Percentiles rank a stretch among this genome's conserved stretches.
phyloP scores from a whole-genome alignment of 208 protist species.

The Leptomonas pyrrhocoris region DNA sequence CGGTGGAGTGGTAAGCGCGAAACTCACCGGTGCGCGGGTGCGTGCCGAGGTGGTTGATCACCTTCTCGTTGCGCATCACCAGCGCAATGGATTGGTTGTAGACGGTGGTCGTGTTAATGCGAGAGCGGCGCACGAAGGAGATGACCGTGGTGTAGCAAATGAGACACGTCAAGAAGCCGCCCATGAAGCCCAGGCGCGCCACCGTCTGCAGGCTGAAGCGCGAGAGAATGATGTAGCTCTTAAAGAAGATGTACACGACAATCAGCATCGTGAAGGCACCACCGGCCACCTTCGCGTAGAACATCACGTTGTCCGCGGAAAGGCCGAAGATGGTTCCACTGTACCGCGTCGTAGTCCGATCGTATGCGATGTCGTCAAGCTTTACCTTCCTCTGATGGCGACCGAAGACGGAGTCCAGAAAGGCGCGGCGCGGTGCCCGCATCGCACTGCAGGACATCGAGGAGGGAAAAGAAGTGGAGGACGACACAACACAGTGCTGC shows the following conservation, averaged over 20 bases:
- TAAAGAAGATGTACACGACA: slow-evolving; percentile 75
- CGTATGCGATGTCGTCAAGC: slow-evolving; percentile 74
- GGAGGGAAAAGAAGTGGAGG: neutral
- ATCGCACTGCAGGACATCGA: neutral
- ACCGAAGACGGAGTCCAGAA: slow-evolving; percentile 47
- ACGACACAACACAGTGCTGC: neutral
- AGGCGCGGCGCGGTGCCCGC: slow-evolving; percentile 29
- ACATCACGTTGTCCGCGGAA: slow-evolving; percentile 75
- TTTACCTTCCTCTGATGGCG: slow-evolving; percentile 44
- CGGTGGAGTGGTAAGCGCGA: slow-evolving; percentile 71
- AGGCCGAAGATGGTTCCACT: slow-evolving; percentile 82
- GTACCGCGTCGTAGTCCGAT: slow-evolving; percentile 75
- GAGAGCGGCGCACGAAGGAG: slow-evolving; percentile 52
- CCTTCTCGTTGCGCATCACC: slow-evolving; percentile 81
- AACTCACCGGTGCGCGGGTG: slow-evolving; percentile 88
- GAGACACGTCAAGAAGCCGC: slow-evolving; percentile 73
- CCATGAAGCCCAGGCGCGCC: slow-evolving; percentile 79
- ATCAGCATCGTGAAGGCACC: slow-evolving; percentile 35
- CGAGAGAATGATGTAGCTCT: slow-evolving; percentile 74
- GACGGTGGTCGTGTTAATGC: slow-evolving; percentile 84
- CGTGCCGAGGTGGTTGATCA: slow-evolving; percentile 74
- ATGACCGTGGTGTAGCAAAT: slow-evolving; percentile 66
- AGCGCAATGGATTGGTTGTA: slow-evolving; percentile 92
- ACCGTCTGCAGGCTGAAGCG: slow-evolving; percentile 82
- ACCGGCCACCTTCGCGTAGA: slow-evolving; percentile 76